Evolutionary conservation across 495 filamentous ascomycete genomes (phyloP).

Genomic region (Hypomontagnella monticulosa): DNA sequence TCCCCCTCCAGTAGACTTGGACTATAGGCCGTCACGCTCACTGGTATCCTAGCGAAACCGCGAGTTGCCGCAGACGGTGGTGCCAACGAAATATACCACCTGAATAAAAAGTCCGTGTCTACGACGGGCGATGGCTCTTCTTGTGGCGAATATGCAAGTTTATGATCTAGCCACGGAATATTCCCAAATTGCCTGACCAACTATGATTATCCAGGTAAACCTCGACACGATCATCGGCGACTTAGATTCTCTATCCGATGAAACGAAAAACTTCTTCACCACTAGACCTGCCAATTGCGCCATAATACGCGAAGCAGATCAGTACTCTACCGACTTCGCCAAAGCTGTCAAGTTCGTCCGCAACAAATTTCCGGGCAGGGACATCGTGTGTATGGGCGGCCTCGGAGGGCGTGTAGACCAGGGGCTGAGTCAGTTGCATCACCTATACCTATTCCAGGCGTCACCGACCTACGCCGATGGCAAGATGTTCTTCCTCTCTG

Average conservation of each 20-base stretch:
- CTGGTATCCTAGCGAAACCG: constrained; percentile 56
- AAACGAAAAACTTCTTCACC: constrained; percentile 69
- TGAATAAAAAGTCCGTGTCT: constrained; percentile 40
- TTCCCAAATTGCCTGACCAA: not conserved
- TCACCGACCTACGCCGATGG: constrained; percentile 55
- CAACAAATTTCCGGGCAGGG: constrained; percentile 39
- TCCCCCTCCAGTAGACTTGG: not conserved
- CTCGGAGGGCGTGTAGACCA: constrained; percentile 93
- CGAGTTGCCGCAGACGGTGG: constrained; percentile 89
- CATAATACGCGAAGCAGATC: constrained; percentile 74
- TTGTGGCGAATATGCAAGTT: constrained; percentile 29
- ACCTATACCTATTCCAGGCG: constrained; percentile 70
- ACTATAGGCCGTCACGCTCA: constrained; percentile 19
- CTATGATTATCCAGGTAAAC: constrained; percentile 52
- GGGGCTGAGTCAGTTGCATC: constrained; percentile 85
- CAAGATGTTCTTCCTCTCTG: constrained; percentile 75
- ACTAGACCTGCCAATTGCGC: constrained; percentile 53
- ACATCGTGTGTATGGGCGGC: constrained; percentile 79
- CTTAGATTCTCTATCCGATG: constrained; percentile 78
- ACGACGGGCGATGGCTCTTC: not conserved
- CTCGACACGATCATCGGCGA: constrained; percentile 84
- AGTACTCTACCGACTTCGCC: constrained; percentile 81
- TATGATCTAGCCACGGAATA: not conserved
- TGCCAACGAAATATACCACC: constrained; percentile 80
- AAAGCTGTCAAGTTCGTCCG: constrained; percentile 66